Base-by-base conservation (phyloP, 305 asterid species). In the Plantago rigida region DNA sequence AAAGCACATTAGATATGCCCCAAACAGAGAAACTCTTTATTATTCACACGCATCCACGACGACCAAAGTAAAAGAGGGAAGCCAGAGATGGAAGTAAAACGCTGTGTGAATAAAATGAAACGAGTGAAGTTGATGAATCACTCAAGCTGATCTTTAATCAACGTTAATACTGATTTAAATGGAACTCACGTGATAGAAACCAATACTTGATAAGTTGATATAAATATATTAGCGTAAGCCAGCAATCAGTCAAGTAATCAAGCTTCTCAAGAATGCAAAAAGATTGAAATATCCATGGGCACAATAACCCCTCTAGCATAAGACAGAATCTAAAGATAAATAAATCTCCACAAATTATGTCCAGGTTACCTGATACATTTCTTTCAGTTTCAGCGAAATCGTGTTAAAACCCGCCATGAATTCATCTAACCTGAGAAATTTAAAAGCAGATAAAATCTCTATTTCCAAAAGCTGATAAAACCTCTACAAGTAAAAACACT, bases 351-450 rank as follows among this genome's bases (percentile, higher is more conserved):
- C 9, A 36, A 58, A 39, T 28, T n/a, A 13, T 50, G 61, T 41
- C 47, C 11, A 47, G 26, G 3, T 10, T 24, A 92, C 99, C 99
- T 92, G 99, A 81, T 88, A 92, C 99, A 92, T 92, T 71, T 88
- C 96, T 78, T 92, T 92, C 70, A 92, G 79, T 75, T 92, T 92
- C 84, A 92, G 73, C 7, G 99, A 92, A 44, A 92, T 88, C 56
- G 87, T 81, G 79, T 86, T 92, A 56, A 92, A 92, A 59, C 99
- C 99, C 13, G 84, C 92, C 96, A 91, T 82, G 75, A 91, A 91
- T 76, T 91, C 98, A 59, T 87, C 96, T 60, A 85, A 75, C 88
- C 96, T 90, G 89, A 77, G 42, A 72, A 64, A 51, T 10, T 67
- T 60, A 58, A 62, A 62, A 62, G 46, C 52, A 4, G 42, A 13